Evolutionary conservation across 2,329 filamentous ascomycete species (phyloP), one percentile per base, ranked within the genome.

Genomic region (Seiridium cupressi): DNA sequence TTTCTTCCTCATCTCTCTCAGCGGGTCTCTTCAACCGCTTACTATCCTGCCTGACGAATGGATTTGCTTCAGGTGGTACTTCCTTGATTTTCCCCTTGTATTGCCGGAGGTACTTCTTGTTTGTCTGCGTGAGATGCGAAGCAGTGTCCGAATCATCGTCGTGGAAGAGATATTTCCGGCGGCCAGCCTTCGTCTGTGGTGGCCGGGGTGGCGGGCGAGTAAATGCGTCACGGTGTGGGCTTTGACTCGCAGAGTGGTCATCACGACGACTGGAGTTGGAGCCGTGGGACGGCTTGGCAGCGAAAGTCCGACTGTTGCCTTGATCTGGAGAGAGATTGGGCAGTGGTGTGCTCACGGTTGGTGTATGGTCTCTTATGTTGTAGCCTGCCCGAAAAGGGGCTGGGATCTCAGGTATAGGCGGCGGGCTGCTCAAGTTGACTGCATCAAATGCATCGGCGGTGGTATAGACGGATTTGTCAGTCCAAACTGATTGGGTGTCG

Each of bases 81-180:
- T 57, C 63, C 11, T 60, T 58, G 53, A 66, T 58, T 32, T 53
- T 36, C 7, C 47, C 60, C 49, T 61, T 53, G 40, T 55, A 55
- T 7, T 60, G 44, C 36, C 31, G 53, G 9, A 67, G 53, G 49
- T 66, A 66, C 32, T 49, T 54, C 10, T 61, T 59, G 35, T 68
- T 63, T 6, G 57, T 55, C 3, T 34, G 35, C 4, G 65, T 61
- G 5, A 64, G 11, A 3, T n/a, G 35, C 1, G 63, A 63, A 2
- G 60, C 62, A 5, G 44, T 58, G 8, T 66, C 67, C 5, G 67
- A 66, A 8, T 64, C 61, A 5, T 57, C 35, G 31, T 64, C 61
- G 5, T 57, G 31, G 34, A 64, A 62, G 9, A 64, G 48, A 32
- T 61, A 65, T 7, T 49, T 58, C 3, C 46, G 55, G 1, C 47